A percentile compares a stretch with the other conserved stretches of the same genome.
These are phyloP conservation scores for Russula brevipes DNA, from an alignment of 768 basidiomycete genomes.

Conservation along the genomic window DNA sequence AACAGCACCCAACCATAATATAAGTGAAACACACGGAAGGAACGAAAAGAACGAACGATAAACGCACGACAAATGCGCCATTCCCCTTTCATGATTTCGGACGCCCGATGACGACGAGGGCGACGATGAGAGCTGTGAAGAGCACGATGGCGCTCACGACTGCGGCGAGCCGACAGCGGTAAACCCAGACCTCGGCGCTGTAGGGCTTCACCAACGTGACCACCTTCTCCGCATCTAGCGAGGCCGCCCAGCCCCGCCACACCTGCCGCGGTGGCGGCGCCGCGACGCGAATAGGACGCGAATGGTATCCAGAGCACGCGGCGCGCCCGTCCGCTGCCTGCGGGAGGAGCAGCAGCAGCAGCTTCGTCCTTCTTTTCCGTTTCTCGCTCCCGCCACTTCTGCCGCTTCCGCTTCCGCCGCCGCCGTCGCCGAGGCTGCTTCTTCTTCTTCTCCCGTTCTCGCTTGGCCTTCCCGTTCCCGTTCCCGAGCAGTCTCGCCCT, in stretches of 20 bases:
- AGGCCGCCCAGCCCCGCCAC: conserved; percentile 38
- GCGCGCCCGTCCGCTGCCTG: not conserved
- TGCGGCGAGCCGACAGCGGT: conserved; percentile 52
- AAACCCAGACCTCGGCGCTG: conserved; percentile 37
- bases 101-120: conserved; percentile 37
- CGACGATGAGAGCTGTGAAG: conserved; percentile 44
- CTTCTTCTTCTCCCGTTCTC: conserved; percentile 29
- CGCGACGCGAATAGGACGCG: not conserved
- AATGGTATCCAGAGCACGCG: not conserved
- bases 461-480: conserved; percentile 9
- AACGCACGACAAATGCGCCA: too few relatives aligned
- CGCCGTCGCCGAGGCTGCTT: conserved; percentile 1
- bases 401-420: not conserved
- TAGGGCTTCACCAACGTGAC: conserved; percentile 21
- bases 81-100: not conserved
- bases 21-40: not conserved
- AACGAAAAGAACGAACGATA: not conserved
- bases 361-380: conserved; percentile 25
- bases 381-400: conserved; percentile 26
- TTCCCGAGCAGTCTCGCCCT: conserved; percentile 13
- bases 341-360: conserved; percentile 25
- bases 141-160: conserved; percentile 54
- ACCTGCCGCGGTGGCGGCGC: not conserved
- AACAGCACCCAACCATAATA: not conserved
- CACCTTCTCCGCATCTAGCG: conserved; percentile 20